Base-by-base conservation (phyloP, 768 basidiomycete species). In the Pholiota molesta region DNA sequence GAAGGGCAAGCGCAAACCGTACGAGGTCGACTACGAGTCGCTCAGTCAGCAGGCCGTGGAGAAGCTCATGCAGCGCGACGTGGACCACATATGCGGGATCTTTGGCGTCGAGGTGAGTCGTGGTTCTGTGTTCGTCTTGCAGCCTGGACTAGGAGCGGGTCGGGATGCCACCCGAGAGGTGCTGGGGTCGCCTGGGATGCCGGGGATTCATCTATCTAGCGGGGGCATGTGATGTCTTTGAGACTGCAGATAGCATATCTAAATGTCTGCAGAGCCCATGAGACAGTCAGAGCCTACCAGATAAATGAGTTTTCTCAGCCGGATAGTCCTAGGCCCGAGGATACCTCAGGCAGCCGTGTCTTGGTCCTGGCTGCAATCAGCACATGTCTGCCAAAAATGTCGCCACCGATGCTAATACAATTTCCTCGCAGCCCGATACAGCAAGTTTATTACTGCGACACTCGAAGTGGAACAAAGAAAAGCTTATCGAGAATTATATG, bases 401-500 rank as follows among this genome's bases (percentile, higher is more conserved):
- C 17, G 53, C 9, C 53, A 31, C 28, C 17, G 8, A 40, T 59
- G 26, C 58, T 59, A 19, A 59, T 28, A 26, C 31, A n/a, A 53
- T 29, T 31, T 29, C n/a, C 31, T n/a, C 40, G 45, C 55, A 95
- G 94, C 67, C 75, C 2, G 84, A 84, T 68, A 84, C 84, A 2
- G 95, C 95, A 4, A 82, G 87, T 2, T 78, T 95, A 31, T 82
- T 99, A 6, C 79, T 99, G 61, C 87, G 95, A 29, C 79, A 92
- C 76, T 86, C 90, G 81, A 80, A 83, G 59, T 99, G 97, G 97
- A 99, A 99, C 81, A 94, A 93, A 72, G 97, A 99, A 73, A 89
- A 90, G 59, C 84, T 99, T 21, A 94, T 95, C 67, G 97, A 99
- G 78, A 91, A 93, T 73, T 99, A 94, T 77, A 97, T 97, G 95